Evolutionary conservation across 768 basidiomycete species (phyloP).

Genomic region (Trametes maxima): DNA sequence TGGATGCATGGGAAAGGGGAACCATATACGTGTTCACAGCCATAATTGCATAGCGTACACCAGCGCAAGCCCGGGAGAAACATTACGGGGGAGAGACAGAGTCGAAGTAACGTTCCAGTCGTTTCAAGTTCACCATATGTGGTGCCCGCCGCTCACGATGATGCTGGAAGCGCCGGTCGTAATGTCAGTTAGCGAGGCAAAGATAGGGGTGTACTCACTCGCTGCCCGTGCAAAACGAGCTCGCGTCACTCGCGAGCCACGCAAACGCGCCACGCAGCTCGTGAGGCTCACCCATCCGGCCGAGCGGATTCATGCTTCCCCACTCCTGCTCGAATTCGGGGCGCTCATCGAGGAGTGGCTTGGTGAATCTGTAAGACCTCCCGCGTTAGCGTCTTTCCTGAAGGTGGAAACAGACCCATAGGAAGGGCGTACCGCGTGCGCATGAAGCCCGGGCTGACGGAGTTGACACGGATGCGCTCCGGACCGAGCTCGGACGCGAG

Average conservation of each 20-base stretch:
- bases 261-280: constrained; percentile 67
- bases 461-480: constrained; percentile 67
- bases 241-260: constrained; percentile 46
- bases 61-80: background rate
- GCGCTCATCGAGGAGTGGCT: constrained; percentile 59
- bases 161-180: constrained; percentile 42
- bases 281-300: constrained; percentile 60
- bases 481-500: constrained; percentile 77
- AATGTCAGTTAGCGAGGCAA: background rate
- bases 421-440: constrained; percentile 51
- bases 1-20: too few species aligned
- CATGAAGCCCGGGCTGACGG: constrained; percentile 72
- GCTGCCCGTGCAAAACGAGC: constrained; percentile 76
- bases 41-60: too few species aligned
- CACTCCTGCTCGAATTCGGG: constrained; percentile 61
- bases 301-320: constrained; percentile 63
- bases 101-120: background rate
- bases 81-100: background rate
- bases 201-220: constrained; percentile 48
- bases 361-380: constrained; percentile 56
- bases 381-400: too few species aligned
- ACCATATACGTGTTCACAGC: too few species aligned
- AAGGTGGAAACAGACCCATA: too few species aligned
- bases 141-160: constrained; percentile 60
- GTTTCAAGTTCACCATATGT: background rate